Conservation (phyloP, 192 early-diverging fungal genomes). For the Lobosporangium transversale region DNA sequence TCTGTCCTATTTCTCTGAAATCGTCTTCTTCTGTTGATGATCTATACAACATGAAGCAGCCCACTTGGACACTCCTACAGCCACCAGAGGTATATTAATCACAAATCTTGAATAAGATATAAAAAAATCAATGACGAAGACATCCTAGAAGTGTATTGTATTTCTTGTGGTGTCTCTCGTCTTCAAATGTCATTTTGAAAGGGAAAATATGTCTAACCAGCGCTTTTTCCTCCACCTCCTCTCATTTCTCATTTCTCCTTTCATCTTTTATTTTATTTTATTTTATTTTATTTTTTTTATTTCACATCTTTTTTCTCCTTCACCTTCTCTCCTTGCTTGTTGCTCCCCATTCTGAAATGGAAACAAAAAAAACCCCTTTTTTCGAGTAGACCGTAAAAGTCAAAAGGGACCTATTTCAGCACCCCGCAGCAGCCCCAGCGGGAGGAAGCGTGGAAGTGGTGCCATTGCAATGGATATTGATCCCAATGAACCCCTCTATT, state of each 20-base stretch:
- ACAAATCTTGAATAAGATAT: too few relatives aligned
- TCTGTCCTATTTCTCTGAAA: not conserved
- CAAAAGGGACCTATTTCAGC: constrained; percentile 41
- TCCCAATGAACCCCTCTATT: constrained; percentile 97
- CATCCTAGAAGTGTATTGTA: too few relatives aligned
- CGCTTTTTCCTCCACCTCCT: not conserved
- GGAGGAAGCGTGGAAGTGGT: constrained; percentile 34
- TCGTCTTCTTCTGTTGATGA: not conserved
- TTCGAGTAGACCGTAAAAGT: constrained; percentile 41
- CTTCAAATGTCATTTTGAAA: too few relatives aligned
- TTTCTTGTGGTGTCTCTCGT: too few relatives aligned
- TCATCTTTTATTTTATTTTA: not conserved
- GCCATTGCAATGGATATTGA: constrained; percentile 79
- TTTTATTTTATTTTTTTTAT: not conserved
- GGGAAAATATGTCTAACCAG: not conserved
- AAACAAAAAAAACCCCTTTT: too few relatives aligned
- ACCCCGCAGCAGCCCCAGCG: constrained; percentile 40
- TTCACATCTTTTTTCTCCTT: not conserved
- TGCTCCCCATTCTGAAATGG: too few relatives aligned
- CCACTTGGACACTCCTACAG: constrained; percentile 24
- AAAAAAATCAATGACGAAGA: too few relatives aligned
- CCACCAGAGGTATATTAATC: constrained; percentile 28
- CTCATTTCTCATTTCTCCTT: not conserved
- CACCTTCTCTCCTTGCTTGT: not conserved
- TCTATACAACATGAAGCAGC: constrained; percentile 3